Evolutionary conservation across 2,329 filamentous ascomycete genomes (phyloP).

Genomic region (Plectosphaerella sp.): DNA sequence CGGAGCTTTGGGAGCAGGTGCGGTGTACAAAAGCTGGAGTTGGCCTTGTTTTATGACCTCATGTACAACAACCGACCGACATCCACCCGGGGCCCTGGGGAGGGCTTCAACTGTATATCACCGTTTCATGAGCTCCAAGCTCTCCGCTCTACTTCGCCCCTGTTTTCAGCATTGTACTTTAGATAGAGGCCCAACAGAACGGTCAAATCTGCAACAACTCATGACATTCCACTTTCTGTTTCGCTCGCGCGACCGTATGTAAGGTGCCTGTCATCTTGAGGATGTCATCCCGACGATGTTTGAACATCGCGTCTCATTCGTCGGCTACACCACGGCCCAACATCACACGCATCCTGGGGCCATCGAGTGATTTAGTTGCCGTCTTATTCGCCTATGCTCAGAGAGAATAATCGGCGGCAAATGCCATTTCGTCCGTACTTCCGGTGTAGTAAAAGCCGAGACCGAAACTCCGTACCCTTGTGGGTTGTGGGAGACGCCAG

Average conservation of each 20-base stretch:
- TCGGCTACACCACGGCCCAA: too few relatives aligned
- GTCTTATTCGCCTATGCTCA: conserved; percentile 39
- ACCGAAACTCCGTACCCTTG: conserved; percentile 35
- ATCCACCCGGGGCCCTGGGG: conserved; percentile 10
- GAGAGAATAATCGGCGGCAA: conserved; percentile 32
- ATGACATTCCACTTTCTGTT: not conserved
- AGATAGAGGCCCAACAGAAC: conserved; percentile 19
- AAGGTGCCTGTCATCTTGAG: not conserved
- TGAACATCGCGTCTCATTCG: too few relatives aligned
- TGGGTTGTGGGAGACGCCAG: not conserved
- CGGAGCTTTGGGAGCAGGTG: not conserved
- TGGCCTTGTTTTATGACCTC: conserved; percentile 12
- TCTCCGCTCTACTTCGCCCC: conserved; percentile 37
- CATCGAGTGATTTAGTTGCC: conserved; percentile 17
- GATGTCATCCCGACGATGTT: too few relatives aligned
- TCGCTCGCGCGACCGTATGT: not conserved
- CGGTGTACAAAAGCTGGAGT: conserved; percentile 10
- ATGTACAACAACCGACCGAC: conserved; percentile 16
- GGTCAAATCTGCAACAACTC: not conserved
- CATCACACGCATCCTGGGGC: too few relatives aligned
- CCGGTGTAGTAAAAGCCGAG: conserved; percentile 26
- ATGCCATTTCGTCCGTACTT: conserved; percentile 30
- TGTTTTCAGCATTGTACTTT: conserved; percentile 32
- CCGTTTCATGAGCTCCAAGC: conserved; percentile 25
- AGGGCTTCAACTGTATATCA: conserved; percentile 31